phyloP scores from a whole-genome alignment of 2,329 filamentous ascomycete species.

The Ceratocystis ficicola region DNA sequence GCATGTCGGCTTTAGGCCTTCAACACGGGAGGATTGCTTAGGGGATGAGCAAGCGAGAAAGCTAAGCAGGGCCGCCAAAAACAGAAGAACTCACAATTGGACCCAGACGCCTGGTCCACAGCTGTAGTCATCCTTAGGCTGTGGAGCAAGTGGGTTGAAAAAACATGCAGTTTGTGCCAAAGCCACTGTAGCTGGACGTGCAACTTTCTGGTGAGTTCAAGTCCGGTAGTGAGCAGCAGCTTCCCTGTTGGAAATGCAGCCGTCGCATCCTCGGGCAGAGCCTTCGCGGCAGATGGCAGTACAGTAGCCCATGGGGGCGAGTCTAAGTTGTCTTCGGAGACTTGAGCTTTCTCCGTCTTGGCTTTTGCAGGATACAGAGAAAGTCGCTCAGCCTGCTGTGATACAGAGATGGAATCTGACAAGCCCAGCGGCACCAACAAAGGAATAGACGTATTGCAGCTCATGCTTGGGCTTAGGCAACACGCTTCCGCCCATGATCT shows the following conservation, averaged over 20 bases:
- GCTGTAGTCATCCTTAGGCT: constrained; percentile 14
- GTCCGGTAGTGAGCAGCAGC: neutral
- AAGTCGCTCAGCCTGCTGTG: neutral
- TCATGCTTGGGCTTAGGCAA: constrained; percentile 15
- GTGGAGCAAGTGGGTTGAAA: constrained; percentile 19
- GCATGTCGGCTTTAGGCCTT: neutral
- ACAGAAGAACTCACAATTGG: constrained; percentile 4
- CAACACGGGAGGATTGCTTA: neutral
- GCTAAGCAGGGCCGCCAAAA: neutral
- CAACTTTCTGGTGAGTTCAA: constrained; percentile 13
- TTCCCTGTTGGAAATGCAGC: neutral
- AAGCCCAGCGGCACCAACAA: constrained; percentile 5
- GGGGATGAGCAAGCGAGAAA: neutral
- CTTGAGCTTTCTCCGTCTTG: neutral
- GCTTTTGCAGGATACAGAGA: neutral
- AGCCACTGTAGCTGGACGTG: constrained; percentile 18
- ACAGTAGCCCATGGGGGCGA: neutral
- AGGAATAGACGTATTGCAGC: constrained; percentile 10
- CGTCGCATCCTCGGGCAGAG: neutral
- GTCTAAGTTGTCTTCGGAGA: neutral
- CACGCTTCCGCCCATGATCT: constrained; percentile 5
- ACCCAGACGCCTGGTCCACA: constrained; percentile 5
- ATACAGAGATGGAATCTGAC: neutral
- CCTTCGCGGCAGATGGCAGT: constrained; percentile 4
- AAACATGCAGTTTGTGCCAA: constrained; percentile 19